A percentile compares a stretch with the other conserved stretches of the same genome.
phyloP scores from a whole-genome alignment of 139 green algal species.

The Yamagishiella unicocca region DNA sequence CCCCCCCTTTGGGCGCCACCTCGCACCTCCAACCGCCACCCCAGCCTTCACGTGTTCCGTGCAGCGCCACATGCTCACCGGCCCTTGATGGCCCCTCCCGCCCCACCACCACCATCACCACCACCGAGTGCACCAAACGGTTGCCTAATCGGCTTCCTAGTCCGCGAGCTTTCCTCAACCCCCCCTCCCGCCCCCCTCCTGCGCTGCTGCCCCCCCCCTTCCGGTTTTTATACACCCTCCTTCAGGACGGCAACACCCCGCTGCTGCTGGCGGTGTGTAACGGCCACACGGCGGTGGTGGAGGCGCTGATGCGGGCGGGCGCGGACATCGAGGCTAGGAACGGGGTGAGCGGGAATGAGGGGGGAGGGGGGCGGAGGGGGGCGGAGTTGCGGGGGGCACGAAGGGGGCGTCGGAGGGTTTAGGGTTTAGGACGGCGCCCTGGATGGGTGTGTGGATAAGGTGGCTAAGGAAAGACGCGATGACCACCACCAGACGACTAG shows the following conservation, averaged over 20 bases:
- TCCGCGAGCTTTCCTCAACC: background rate
- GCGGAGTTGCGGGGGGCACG: background rate
- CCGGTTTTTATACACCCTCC: background rate
- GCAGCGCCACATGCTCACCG: background rate
- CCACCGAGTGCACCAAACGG: too few species aligned
- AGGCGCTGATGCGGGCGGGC: conserved; percentile 21
- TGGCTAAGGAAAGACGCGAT: background rate
- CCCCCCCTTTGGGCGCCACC: background rate
- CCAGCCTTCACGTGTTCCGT: too few species aligned
- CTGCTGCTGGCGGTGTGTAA: conserved; percentile 4
- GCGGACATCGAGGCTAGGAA: conserved; percentile 27
- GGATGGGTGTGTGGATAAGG: background rate
- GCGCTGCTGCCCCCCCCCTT: background rate
- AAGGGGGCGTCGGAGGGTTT: too few species aligned
- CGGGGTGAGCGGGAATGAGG: background rate
- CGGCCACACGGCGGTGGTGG: conserved; percentile 5
- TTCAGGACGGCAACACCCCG: conserved; percentile 17
- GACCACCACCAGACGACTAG: too few species aligned
- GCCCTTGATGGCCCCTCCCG: background rate
- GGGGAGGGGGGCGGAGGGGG: background rate
- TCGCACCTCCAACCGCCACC: background rate
- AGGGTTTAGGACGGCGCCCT: too few species aligned
- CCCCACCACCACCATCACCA: too few species aligned
- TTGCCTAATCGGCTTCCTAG: background rate
- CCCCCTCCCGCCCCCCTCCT: background rate